phyloP scores from a whole-genome alignment of 768 basidiomycete species.

The Hygrocybe punicea region DNA sequence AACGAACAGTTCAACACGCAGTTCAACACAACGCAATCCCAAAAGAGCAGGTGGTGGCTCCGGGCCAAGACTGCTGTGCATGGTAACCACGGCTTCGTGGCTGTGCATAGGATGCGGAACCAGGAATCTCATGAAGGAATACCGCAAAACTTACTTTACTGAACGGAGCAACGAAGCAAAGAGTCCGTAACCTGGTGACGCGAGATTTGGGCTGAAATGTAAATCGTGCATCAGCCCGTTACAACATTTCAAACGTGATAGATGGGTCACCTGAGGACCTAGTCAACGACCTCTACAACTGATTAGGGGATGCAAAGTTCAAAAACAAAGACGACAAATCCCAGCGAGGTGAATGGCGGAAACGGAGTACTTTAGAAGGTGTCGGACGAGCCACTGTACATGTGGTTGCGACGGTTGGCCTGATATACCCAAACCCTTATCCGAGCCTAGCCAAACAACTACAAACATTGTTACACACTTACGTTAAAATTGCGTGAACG shows the following conservation, averaged over 20 bases:
- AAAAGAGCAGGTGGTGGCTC: background rate
- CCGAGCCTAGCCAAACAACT: conserved; percentile 36
- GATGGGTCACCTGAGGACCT: background rate
- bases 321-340: conserved; percentile 10
- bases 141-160: conserved; percentile 8
- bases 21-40: background rate
- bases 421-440: conserved; percentile 20
- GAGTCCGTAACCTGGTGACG: conserved; percentile 3
- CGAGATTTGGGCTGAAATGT: background rate
- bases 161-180: background rate
- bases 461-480: conserved; percentile 24
- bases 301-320: conserved; percentile 7
- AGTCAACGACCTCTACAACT: background rate
- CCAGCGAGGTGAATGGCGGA: conserved; percentile 15
- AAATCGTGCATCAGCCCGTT: background rate
- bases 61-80: conserved; percentile 21
- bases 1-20: conserved; percentile 9
- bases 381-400: conserved; percentile 42
- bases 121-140: background rate
- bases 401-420: conserved; percentile 31
- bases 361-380: background rate
- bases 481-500: too few relatives aligned
- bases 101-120: background rate
- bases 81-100: conserved; percentile 41
- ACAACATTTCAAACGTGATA: background rate